These are phyloP conservation scores for Leucoagaricus sp. DNA, from an alignment of 1,284 basidiomycete species.

Conservation along the genomic window DNA sequence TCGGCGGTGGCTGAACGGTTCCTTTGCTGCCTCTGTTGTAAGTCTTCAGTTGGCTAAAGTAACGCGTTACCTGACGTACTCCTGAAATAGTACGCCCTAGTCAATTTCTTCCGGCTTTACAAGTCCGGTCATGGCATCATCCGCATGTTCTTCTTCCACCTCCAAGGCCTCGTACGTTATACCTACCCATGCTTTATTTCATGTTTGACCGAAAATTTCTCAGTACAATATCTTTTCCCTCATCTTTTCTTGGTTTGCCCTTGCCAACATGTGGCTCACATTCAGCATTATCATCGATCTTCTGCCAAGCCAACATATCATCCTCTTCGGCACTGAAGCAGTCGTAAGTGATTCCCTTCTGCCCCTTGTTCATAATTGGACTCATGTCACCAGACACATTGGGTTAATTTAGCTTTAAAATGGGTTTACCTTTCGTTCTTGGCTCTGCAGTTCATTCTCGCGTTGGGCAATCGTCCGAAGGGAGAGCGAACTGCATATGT, in stretches of 20 bases:
- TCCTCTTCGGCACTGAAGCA: slow-evolving; percentile 68
- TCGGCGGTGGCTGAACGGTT: slow-evolving; percentile 95
- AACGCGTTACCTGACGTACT: slow-evolving; percentile 46
- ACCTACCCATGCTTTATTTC: slow-evolving; percentile 2
- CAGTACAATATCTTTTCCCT: slow-evolving; percentile 81
- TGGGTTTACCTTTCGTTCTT: slow-evolving; percentile 91
- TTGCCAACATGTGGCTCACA: slow-evolving; percentile 94
- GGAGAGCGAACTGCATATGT: slow-evolving; percentile 87
- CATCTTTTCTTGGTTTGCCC: slow-evolving; percentile 88
- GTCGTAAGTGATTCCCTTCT: slow-evolving; percentile 48
- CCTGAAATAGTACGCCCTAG: slow-evolving; percentile 67
- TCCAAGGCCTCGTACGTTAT: slow-evolving; percentile 80
- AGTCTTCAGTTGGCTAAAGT: not conserved
- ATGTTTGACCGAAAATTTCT: not conserved
- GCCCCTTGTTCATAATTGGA: slow-evolving; percentile 2
- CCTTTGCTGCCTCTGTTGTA: slow-evolving; percentile 89
- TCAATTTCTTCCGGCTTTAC: slow-evolving; percentile 92
- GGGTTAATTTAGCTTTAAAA: slow-evolving; percentile 83
- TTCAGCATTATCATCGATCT: slow-evolving; percentile 96
- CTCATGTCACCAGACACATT: slow-evolving; percentile 69
- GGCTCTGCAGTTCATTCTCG: slow-evolving; percentile 89
- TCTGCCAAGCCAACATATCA: slow-evolving; percentile 64
- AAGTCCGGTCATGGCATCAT: slow-evolving; percentile 81
- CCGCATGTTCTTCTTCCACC: slow-evolving; percentile 93
- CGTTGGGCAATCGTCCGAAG: slow-evolving; percentile 94